Base-by-base conservation (phyloP, 2,329 filamentous ascomycete species). In the Stachybotrys elegans region DNA sequence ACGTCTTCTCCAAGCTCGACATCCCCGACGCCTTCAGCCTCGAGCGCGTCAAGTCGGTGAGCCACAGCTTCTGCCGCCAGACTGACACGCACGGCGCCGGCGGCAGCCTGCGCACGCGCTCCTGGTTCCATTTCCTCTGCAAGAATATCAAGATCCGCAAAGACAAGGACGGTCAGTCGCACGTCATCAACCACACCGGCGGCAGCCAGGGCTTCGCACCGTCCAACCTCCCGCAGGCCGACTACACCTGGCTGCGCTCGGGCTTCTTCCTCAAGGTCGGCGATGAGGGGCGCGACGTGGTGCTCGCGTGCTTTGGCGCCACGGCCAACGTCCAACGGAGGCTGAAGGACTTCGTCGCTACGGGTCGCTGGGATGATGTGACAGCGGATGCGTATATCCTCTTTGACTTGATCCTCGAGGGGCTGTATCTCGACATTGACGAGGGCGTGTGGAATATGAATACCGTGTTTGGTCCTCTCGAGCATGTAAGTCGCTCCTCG, bases 121-220 rank as follows among this genome's bases (percentile, higher is more conserved):
- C 58, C 0, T 67, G 62, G 64, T 65, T 67, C 32, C 59, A 62
- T 36, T 63, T 59, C 31, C 57, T 65, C 16, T 65, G 55, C 48
- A 65, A 67, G 49, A 60, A 58, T 43, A 53, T 60, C 36, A 49
- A 56, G 39, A 43, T 57, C 21, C 51, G 47, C 42, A 51, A 49
- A 17, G 46, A 47, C 2, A 48, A 36, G 2, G 49, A 32, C 31
- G 40, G 42, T n/a, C 34, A 44, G 1, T 56, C 57, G 3, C 53
- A 57, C 21, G 42, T 59, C 4, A 56, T 58, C 35, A 58, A 57
- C n/a, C 56, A 49, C 4, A 29, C 19, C 11, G 49, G 50, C 5
- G 53, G 47, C 3, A 39, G 49, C 3, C 53, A 55, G 51, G 53
- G 55, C 4, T 57, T 55, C 25, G 54, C 53, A 31, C 16, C 46